phyloP scores from a whole-genome alignment of 345 rosid species.

The Sonneratia caseolaris region DNA sequence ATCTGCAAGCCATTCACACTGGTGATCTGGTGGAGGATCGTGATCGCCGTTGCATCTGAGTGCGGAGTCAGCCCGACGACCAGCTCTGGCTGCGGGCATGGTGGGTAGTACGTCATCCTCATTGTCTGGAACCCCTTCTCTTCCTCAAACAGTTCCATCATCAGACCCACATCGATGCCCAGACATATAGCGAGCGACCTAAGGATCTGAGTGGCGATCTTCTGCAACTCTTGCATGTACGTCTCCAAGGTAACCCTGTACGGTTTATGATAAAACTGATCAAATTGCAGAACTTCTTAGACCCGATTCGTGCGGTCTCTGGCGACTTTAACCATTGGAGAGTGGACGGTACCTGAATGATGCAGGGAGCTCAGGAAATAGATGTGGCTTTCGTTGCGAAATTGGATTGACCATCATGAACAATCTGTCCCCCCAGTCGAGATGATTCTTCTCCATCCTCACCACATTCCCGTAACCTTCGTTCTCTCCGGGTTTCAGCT shows the following conservation, averaged over 20 bases:
- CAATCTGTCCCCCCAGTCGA: constrained; percentile 30
- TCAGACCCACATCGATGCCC: constrained; percentile 12
- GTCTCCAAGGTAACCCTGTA: constrained; percentile 20
- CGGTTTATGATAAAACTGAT: no score
- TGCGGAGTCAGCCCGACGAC: constrained; percentile 22
- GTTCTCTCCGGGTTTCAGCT: constrained; percentile 5
- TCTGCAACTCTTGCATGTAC: constrained; percentile 20
- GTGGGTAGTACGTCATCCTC: constrained; percentile 22
- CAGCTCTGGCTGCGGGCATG: constrained; percentile 18
- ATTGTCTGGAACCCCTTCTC: constrained; percentile 26
- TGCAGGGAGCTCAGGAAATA: constrained; percentile 32
- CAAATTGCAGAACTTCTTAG: no score
- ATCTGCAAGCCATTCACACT: constrained; percentile 21
- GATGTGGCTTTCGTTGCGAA: constrained; percentile 21
- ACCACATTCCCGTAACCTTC: constrained; percentile 16
- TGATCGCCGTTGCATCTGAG: constrained; percentile 16
- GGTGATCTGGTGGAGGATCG: constrained; percentile 20
- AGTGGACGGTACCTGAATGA: constrained; percentile 20
- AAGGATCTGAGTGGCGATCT: constrained; percentile 21
- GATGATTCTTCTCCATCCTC: constrained; percentile 9
- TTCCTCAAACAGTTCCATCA: constrained; percentile 25
- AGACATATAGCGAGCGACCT: constrained; percentile 14
- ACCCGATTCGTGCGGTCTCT: no score
- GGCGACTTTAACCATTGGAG: no score
- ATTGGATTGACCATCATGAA: constrained; percentile 22